Evolutionary conservation across 108 stramenopile genomes (phyloP).

Genomic region (Cylindrotheca closterium): DNA sequence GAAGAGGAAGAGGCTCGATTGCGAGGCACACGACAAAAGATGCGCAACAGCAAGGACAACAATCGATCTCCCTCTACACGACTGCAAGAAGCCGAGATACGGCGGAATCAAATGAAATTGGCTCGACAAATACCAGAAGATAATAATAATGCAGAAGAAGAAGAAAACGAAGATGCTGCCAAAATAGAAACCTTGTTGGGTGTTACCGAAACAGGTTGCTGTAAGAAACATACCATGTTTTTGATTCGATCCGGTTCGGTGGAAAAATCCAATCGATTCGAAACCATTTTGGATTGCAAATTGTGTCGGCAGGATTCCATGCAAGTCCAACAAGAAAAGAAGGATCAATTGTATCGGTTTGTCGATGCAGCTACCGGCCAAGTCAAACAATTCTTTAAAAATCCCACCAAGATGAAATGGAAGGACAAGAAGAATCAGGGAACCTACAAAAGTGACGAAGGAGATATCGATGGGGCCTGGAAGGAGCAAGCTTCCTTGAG

Average conservation of each 20-base stretch:
- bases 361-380: not conserved
- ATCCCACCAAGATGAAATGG: not conserved
- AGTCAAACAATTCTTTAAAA: not conserved
- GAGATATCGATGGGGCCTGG: not conserved
- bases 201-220: slow-evolving; percentile 13
- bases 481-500: not conserved
- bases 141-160: no score
- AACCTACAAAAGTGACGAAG: not conserved
- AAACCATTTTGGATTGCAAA: not conserved
- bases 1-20: no score
- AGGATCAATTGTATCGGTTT: not conserved
- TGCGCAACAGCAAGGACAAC: no score
- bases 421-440: not conserved
- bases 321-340: not conserved
- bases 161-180: no score
- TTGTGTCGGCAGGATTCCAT: not conserved
- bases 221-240: not conserved
- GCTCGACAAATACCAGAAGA: no score
- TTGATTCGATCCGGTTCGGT: not conserved
- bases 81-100: no score
- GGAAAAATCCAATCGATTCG: not conserved
- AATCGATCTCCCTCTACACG: no score
- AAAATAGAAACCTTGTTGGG: slow-evolving; percentile 5
- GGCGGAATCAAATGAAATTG: no score
- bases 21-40: no score